Percentiles rank a stretch among this genome's conserved stretches.
Evolutionary conservation across 208 protist species (phyloP).

Genomic region (Plasmodiophora brassicae): DNA sequence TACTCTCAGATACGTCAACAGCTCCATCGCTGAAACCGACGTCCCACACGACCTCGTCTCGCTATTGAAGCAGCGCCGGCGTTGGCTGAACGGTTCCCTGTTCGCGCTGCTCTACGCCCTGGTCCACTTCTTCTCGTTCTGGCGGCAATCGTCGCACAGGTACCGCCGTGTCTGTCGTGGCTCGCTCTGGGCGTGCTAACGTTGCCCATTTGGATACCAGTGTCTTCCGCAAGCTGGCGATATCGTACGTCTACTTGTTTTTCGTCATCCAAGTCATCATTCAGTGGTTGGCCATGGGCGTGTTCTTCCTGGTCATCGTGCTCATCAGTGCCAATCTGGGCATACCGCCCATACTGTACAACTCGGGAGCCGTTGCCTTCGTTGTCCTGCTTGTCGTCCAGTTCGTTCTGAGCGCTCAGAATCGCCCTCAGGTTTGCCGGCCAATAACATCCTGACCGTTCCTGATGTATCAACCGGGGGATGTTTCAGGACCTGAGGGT

Average conservation of each 20-base stretch:
- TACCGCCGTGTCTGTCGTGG: no score
- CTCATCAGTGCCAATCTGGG: not conserved
- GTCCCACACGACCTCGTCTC: not conserved
- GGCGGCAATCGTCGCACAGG: not conserved
- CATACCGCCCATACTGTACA: not conserved
- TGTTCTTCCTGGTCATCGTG: conserved; percentile 30
- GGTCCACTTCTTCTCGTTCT: conserved; percentile 27
- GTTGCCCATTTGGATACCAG: not conserved
- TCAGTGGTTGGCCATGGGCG: conserved; percentile 2
- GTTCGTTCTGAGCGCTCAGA: conserved; percentile 26
- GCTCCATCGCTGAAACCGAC: conserved; percentile 17
- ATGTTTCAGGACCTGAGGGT: not conserved
- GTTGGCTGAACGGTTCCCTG: conserved; percentile 30
- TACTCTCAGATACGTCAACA: not conserved
- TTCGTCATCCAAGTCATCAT: not conserved
- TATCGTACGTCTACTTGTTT: conserved; percentile 9
- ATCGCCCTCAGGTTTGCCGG: not conserved
- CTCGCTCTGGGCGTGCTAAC: not conserved
- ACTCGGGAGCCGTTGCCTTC: not conserved
- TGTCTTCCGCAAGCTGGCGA: not conserved
- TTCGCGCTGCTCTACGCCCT: conserved; percentile 26
- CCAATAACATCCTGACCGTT: not conserved
- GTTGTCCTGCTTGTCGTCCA: not conserved
- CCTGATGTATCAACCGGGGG: not conserved
- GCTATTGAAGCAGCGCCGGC: not conserved